Base-by-base conservation (phyloP, 78 protist species). In the Dictyostelium intermedium region DNA sequence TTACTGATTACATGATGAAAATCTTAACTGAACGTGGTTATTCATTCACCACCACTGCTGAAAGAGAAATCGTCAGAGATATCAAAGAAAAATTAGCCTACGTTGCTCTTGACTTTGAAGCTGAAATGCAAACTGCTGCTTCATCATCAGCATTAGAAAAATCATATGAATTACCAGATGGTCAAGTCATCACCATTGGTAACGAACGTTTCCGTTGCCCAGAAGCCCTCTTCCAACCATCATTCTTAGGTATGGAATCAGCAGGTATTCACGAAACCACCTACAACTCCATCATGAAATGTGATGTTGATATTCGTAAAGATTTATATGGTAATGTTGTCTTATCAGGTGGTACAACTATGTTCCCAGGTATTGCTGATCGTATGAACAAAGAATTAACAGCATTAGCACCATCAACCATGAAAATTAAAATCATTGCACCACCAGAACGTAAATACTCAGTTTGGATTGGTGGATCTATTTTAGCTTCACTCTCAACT, bases 341-440 rank as follows among this genome's bases (percentile, higher is more conserved):
- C 45, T 91, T 98, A 34, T 96, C 99, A 1, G 99, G 99, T 27
- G 99, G 99, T 63, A 97, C 98, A 69, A 97, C 99, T 85, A 96
- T 98, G 98, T 98, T 87, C 95, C 69, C 95, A 27, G 98, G 99
- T 47, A 82, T 98, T 34, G 98, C 96, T n/a, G 98, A 94, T 82
- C 97, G 99, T 80, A 89, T 98, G 98, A 92, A 83, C 61, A 96
- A 96, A 89, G 92, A 70, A 39, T 77, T 73, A n/a, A 83, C 95
- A 25, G 93, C 92, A 35, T 87, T 97, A 9, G 99, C 99, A 5
- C 99, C 99, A 80, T 63, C 96, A 73, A 72, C 97, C 70, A 95
- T 96, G 97, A 96, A 97, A 98, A 86, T 98, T 93, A 97, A 97
- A 96, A 91, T 97, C 84, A 85, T 95, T 47, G 99, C 99, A n/a